phyloP scores from a whole-genome alignment of 2,329 filamentous ascomycete species.

The Alternaria sp. region DNA sequence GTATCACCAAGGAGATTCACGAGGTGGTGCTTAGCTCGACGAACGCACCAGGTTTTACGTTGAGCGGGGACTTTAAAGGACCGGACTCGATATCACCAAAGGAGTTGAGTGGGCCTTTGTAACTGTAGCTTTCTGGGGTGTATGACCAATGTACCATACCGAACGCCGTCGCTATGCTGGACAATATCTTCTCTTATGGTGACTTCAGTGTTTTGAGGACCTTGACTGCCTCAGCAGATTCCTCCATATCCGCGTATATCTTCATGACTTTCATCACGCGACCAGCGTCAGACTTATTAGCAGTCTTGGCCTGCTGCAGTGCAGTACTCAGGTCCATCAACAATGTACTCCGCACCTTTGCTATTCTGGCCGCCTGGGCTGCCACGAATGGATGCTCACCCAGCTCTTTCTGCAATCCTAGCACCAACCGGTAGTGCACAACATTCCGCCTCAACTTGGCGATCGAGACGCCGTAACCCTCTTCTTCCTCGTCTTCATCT shows the following conservation, averaged over 20 bases:
- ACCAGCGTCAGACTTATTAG: slow-evolving; percentile 48
- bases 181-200: slow-evolving; percentile 18
- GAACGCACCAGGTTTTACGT: slow-evolving; percentile 81
- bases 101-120: slow-evolving; percentile 47
- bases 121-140: slow-evolving; percentile 31
- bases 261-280: slow-evolving; percentile 63
- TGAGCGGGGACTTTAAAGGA: slow-evolving; percentile 79
- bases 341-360: slow-evolving; percentile 66
- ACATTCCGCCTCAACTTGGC: slow-evolving; percentile 62
- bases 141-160: slow-evolving; percentile 46
- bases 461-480: slow-evolving; percentile 38
- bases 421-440: slow-evolving; percentile 64
- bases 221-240: slow-evolving; percentile 65
- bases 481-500: slow-evolving; percentile 43
- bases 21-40: slow-evolving; percentile 85
- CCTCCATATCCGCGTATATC: slow-evolving; percentile 68
- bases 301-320: slow-evolving; percentile 62
- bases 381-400: slow-evolving; percentile 69
- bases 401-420: slow-evolving; percentile 58
- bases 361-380: slow-evolving; percentile 62
- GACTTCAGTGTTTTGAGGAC: slow-evolving; percentile 55
- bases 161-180: slow-evolving; percentile 58
- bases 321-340: slow-evolving; percentile 69
- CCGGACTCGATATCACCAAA: slow-evolving; percentile 48
- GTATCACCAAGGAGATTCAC: slow-evolving; percentile 74